Evolutionary conservation across 805 yeast species (phyloP).

Genomic region (Metschnikowia peoriensis): DNA sequence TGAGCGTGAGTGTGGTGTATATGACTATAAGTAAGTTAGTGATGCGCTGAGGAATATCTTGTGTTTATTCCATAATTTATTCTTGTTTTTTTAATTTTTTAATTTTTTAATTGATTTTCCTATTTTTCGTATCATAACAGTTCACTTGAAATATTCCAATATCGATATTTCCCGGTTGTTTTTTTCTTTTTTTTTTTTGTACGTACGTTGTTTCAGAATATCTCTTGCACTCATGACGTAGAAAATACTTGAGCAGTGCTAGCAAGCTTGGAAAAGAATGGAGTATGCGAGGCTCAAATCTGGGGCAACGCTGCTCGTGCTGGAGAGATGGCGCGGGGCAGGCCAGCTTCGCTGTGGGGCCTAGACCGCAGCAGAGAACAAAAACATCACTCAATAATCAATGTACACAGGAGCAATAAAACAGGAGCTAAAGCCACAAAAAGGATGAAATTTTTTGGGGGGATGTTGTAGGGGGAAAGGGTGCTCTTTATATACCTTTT

Average conservation of each 20-base stretch:
- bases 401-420: not conserved
- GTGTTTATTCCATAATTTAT: not conserved
- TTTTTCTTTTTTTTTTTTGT: no score
- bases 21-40: constrained; percentile 31
- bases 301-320: constrained; percentile 3
- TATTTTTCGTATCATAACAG: no score
- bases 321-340: constrained; percentile 3
- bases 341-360: not conserved
- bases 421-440: not conserved
- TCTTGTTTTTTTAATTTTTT: not conserved
- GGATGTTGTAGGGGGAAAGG: not conserved
- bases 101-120: not conserved
- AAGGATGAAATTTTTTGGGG: no score
- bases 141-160: constrained; percentile 3
- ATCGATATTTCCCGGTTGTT: no score
- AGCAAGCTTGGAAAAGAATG: not conserved
- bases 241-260: not conserved
- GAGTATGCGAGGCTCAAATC: constrained; percentile 1
- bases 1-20: constrained; percentile 48
- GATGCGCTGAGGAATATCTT: not conserved
- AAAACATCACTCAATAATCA: no score
- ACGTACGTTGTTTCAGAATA: constrained; percentile 16
- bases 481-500: not conserved
- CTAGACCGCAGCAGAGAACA: not conserved
- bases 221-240: constrained; percentile 8